phyloP scores from a whole-genome alignment of 441 rosid species.

The Eruca vesicaria region DNA sequence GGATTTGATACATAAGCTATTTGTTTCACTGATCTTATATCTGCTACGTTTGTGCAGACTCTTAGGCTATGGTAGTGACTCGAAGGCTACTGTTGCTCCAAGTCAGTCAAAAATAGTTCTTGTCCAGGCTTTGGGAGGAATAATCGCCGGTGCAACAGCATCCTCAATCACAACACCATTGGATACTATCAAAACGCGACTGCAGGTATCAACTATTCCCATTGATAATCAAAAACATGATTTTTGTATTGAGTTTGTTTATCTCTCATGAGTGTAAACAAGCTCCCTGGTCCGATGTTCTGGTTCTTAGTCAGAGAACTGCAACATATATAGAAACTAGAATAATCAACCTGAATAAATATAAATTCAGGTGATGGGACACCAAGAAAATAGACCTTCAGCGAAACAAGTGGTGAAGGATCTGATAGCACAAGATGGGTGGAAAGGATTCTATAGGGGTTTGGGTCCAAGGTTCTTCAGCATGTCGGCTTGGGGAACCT shows the following conservation, averaged over 20 bases:
- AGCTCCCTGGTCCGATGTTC: background rate
- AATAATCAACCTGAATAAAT: conserved; percentile 3
- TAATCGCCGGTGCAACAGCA: conserved; percentile 89
- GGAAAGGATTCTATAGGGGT: conserved; percentile 88
- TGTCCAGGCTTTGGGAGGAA: conserved; percentile 89
- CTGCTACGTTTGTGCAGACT: conserved; percentile 45
- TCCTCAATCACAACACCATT: conserved; percentile 88
- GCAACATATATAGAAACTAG: background rate
- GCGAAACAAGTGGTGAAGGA: conserved; percentile 66
- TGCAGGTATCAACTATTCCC: conserved; percentile 57
- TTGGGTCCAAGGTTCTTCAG: conserved; percentile 92
- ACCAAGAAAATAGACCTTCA: conserved; percentile 64
- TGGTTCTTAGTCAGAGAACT: conserved; percentile 2
- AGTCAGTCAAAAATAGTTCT: conserved; percentile 50
- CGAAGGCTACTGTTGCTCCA: conserved; percentile 45
- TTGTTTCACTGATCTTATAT: background rate
- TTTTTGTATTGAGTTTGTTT: background rate
- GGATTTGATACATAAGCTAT: conserved; percentile 3
- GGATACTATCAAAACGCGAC: conserved; percentile 91
- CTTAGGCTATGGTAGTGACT: conserved; percentile 53
- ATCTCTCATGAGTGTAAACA: background rate
- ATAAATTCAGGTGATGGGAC: conserved; percentile 74
- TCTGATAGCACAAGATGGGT: conserved; percentile 86
- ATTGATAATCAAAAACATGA: background rate
- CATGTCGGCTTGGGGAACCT: conserved; percentile 98